A percentile compares a stretch with the other conserved stretches of the same genome.
Conservation (phyloP, 257 asterid genomes). For the Solanum chiquidenum region DNA sequence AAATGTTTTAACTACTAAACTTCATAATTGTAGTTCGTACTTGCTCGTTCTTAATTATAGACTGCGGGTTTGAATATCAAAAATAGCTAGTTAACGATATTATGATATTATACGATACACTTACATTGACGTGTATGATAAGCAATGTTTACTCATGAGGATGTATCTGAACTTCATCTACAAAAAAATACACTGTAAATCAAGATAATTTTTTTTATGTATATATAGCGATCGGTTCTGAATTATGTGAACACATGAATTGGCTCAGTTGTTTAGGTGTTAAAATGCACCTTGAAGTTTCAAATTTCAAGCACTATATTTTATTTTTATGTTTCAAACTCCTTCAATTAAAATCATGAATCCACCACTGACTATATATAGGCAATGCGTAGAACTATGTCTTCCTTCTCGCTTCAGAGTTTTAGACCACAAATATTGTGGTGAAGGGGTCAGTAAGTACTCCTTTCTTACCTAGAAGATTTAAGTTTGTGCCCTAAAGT, state of each 20-base stretch:
- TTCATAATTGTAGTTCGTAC: too few relatives aligned
- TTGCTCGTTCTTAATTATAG: not conserved
- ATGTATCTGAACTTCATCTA: too few relatives aligned
- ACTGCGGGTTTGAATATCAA: fast-evolving
- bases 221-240: too few relatives aligned
- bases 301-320: too few relatives aligned
- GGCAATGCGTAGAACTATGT: not conserved
- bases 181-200: too few relatives aligned
- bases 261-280: not conserved
- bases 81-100: too few relatives aligned
- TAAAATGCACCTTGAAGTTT: not conserved
- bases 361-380: not conserved
- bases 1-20: not conserved
- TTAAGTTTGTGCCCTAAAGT: not conserved
- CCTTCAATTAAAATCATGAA: too few relatives aligned
- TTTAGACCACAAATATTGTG: not conserved
- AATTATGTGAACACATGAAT: too few relatives aligned
- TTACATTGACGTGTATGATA: too few relatives aligned
- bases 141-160: not conserved
- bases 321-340: too few relatives aligned
- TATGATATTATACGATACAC: too few relatives aligned
- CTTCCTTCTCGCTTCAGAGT: not conserved
- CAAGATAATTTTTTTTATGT: too few relatives aligned
- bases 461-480: not conserved
- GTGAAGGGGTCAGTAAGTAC: not conserved